These are phyloP conservation scores for Hansenula sp. DNA, from an alignment of 1,139 yeast genomes.

Conservation along the genomic window DNA sequence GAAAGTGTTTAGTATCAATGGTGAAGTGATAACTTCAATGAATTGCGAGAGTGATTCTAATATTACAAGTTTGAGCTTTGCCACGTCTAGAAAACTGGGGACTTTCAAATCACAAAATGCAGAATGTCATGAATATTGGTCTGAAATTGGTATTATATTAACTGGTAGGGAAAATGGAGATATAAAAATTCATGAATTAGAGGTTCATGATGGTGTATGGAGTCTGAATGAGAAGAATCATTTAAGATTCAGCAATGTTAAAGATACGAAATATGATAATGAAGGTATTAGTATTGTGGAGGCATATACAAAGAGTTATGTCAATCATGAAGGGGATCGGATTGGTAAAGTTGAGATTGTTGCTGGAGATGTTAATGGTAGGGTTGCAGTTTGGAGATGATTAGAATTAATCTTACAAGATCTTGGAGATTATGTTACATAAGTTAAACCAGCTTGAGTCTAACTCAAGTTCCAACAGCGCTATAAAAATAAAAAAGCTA, in stretches of 20 bases:
- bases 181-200: conserved; percentile 27
- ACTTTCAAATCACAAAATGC: conserved; percentile 20
- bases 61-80: conserved; percentile 19
- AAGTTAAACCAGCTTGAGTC: no score
- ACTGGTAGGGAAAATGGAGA: conserved; percentile 30
- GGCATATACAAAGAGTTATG: conserved; percentile 24
- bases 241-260: conserved; percentile 17
- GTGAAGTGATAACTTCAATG: conserved; percentile 32
- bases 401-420: not conserved
- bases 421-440: not conserved
- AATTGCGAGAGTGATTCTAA: conserved; percentile 13
- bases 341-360: conserved; percentile 29
- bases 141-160: conserved; percentile 28
- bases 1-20: conserved; percentile 49
- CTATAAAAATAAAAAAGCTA: no score
- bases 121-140: conserved; percentile 33
- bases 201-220: conserved; percentile 22
- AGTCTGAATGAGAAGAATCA: conserved; percentile 14
- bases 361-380: conserved; percentile 31
- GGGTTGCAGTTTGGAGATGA: conserved; percentile 29
- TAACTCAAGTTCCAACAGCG: no score
- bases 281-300: conserved; percentile 24
- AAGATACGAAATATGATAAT: conserved; percentile 18
- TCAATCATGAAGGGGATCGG: conserved; percentile 26
- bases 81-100: conserved; percentile 18